Conservation (phyloP, 192 early-diverging fungal species). For the Entomortierella chlamydospora region DNA sequence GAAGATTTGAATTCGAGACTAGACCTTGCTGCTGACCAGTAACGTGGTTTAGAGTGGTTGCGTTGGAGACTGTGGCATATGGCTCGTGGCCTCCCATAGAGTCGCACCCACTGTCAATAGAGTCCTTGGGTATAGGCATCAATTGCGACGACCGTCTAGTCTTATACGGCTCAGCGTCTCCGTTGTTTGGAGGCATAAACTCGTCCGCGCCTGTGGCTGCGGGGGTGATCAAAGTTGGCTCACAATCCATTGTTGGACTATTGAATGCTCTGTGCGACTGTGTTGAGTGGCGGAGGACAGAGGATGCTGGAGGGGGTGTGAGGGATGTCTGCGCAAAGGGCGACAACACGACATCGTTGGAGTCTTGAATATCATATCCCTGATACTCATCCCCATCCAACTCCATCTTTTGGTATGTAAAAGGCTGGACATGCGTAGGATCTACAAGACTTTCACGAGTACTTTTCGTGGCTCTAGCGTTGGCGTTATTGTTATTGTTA, state of each 20-base stretch:
- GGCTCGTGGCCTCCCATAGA: constrained; percentile 27
- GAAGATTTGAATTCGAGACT: background rate
- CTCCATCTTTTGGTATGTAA: constrained; percentile 7
- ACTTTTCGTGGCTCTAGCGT: background rate
- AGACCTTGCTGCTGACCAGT: background rate
- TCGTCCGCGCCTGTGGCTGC: constrained; percentile 1
- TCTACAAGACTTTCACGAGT: constrained; percentile 45
- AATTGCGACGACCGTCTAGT: constrained; percentile 31
- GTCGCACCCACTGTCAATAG: constrained; percentile 30
- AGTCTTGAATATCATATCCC: background rate
- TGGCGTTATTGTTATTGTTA: constrained; percentile 1
- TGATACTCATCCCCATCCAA: constrained; percentile 6
- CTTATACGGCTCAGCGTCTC: background rate
- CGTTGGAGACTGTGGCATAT: constrained; percentile 28
- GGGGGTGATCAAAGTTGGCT: constrained; percentile 12
- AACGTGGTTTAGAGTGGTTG: constrained; percentile 24
- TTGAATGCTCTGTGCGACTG: constrained; percentile 12
- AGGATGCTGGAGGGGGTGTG: constrained; percentile 36
- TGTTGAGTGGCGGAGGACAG: constrained; percentile 29
- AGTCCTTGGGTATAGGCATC: constrained; percentile 22
- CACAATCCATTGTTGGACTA: constrained; percentile 1
- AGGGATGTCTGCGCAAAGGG: constrained; percentile 24
- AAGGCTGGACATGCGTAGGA: constrained; percentile 8
- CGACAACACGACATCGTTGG: background rate
- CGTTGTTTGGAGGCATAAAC: background rate